phyloP scores from a whole-genome alignment of 106 monocot species.

The Dioscorea zingiberensis region DNA sequence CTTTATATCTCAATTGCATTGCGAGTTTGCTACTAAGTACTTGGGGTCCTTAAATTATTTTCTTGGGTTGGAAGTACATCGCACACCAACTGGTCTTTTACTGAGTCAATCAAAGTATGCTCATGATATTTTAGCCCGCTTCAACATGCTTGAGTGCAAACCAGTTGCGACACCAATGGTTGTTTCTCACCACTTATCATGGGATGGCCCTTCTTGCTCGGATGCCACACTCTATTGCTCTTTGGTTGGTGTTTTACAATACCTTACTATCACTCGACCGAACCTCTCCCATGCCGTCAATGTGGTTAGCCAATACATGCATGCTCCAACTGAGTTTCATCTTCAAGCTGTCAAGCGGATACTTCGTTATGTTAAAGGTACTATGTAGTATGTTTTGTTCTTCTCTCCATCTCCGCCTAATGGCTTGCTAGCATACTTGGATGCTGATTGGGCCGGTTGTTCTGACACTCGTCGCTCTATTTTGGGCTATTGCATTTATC shows the following conservation, averaged over 20 bases:
- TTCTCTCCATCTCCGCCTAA: not conserved
- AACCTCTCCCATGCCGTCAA: not conserved
- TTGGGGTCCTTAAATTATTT: not conserved
- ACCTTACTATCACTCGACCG: not conserved
- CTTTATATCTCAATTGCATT: not conserved
- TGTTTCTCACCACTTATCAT: not conserved
- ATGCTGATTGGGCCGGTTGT: not conserved
- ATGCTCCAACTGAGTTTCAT: not conserved
- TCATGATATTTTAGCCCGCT: not conserved
- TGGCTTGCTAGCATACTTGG: not conserved
- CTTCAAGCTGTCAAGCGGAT: not conserved
- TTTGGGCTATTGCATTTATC: no score
- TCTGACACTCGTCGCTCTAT: not conserved
- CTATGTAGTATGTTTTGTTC: not conserved
- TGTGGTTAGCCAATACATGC: not conserved
- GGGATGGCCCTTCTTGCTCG: not conserved
- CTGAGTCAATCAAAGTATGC: not conserved
- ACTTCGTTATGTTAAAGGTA: conserved; percentile 1
- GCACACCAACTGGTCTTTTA: not conserved
- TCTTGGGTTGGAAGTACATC: not conserved
- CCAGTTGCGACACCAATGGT: not conserved
- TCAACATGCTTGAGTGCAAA: not conserved
- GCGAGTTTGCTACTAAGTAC: conserved; percentile 1
- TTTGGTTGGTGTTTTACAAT: not conserved
- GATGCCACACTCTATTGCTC: not conserved